Evolutionary conservation across 2,329 filamentous ascomycete species (phyloP).

Genomic region (Sarocladium brachiariae): DNA sequence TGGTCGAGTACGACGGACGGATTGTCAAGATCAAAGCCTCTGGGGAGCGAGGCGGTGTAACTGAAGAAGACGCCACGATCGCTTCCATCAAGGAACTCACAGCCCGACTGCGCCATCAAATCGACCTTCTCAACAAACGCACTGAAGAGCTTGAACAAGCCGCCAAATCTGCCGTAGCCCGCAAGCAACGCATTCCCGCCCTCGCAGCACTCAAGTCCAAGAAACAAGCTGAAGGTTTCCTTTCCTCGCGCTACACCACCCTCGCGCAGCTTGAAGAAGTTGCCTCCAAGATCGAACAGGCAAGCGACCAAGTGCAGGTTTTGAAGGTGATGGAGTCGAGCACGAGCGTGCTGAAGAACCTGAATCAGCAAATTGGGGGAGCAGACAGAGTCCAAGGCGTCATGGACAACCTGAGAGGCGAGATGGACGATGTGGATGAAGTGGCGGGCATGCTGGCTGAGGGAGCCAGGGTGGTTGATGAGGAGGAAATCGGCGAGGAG

Average conservation of each 20-base stretch:
- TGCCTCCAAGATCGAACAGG: constrained; percentile 76
- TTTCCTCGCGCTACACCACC: constrained; percentile 65
- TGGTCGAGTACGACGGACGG: constrained; percentile 53
- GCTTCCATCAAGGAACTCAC: constrained; percentile 78
- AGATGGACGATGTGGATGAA: constrained; percentile 79
- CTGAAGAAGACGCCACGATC: constrained; percentile 72
- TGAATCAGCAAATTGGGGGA: constrained; percentile 75
- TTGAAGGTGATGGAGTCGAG: constrained; percentile 78
- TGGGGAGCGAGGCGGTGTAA: constrained; percentile 48
- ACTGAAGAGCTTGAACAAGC: constrained; percentile 56
- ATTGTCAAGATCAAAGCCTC: constrained; percentile 67
- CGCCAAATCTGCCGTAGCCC: constrained; percentile 63
- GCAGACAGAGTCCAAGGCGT: constrained; percentile 68
- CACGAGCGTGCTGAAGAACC: constrained; percentile 59
- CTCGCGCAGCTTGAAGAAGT: constrained; percentile 78
- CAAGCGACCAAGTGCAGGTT: constrained; percentile 75
- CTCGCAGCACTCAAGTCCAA: constrained; percentile 74
- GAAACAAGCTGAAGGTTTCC: constrained; percentile 69
- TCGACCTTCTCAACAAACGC: constrained; percentile 58
- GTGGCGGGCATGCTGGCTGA: constrained; percentile 72
- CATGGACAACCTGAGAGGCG: constrained; percentile 66
- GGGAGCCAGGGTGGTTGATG: constrained; percentile 56
- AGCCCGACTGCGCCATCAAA: constrained; percentile 65
- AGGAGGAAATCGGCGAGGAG: constrained; percentile 81
- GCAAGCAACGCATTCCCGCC: constrained; percentile 69